These are phyloP conservation scores for Colletotrichum costaricense DNA, from an alignment of 2,329 filamentous ascomycete species.

Conservation along the genomic window DNA sequence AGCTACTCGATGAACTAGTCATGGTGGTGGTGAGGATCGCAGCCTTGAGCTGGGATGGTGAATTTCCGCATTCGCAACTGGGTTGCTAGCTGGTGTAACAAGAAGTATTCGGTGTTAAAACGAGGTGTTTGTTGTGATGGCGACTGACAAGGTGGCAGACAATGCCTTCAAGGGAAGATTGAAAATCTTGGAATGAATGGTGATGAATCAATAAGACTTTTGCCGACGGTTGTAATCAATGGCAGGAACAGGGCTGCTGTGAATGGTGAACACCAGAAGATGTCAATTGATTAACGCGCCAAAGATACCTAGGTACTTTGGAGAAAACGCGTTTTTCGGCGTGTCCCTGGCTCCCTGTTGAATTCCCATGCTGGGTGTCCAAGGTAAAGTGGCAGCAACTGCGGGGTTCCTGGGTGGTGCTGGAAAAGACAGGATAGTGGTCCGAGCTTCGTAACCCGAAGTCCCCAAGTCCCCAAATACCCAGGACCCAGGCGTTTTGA, in stretches of 20 bases:
- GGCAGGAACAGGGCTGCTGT: background rate
- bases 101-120: background rate
- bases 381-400: conserved; percentile 10
- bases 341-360: background rate
- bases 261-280: background rate
- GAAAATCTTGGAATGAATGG: background rate
- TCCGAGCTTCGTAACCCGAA: conserved; percentile 12
- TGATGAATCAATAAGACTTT: background rate
- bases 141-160: background rate
- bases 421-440: background rate
- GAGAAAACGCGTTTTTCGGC: conserved; percentile 26
- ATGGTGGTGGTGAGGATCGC: background rate
- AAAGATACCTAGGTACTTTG: background rate
- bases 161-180: background rate
- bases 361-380: background rate
- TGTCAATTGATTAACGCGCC: background rate
- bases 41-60: background rate
- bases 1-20: conserved; percentile 5
- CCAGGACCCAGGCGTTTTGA: background rate
- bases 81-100: background rate
- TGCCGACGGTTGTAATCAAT: background rate
- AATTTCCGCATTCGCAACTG: background rate
- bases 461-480: background rate
- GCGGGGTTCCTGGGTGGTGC: conserved; percentile 24
- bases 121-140: background rate